phyloP scores from a whole-genome alignment of 1,139 yeast genomes.

The Blastobotrys persicus region DNA sequence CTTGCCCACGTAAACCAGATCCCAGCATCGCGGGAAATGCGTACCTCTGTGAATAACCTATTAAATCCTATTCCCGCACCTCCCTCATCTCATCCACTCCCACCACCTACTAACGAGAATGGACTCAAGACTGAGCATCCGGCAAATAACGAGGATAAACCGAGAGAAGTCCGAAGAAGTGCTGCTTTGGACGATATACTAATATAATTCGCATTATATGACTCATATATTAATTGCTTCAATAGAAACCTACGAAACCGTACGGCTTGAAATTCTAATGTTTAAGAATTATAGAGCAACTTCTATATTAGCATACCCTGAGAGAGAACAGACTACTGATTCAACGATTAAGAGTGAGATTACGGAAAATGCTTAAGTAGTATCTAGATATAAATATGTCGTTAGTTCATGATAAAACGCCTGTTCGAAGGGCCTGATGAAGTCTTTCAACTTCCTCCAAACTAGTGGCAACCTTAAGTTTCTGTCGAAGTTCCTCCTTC shows the following conservation, averaged over 20 bases:
- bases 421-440: slow-evolving; percentile 51
- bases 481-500: slow-evolving; percentile 48
- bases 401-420: slow-evolving; percentile 30
- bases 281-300: too few relatives aligned
- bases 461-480: slow-evolving; percentile 60
- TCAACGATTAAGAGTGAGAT: too few relatives aligned
- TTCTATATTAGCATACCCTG: too few relatives aligned
- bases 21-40: slow-evolving; percentile 3
- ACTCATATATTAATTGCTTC: neutral
- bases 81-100: neutral
- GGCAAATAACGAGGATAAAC: neutral
- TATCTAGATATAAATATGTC: neutral
- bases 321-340: too few relatives aligned
- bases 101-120: neutral
- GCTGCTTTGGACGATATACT: slow-evolving; percentile 15
- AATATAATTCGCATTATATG: slow-evolving; percentile 8
- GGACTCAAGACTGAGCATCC: neutral
- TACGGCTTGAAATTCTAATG: too few relatives aligned
- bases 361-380: too few relatives aligned
- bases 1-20: neutral
- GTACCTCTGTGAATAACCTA: slow-evolving; percentile 13
- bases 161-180: slow-evolving; percentile 1
- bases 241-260: neutral
- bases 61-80: slow-evolving; percentile 14
- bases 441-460: slow-evolving; percentile 72